A percentile compares a stretch with the other conserved stretches of the same genome.
Conservation (phyloP, 2,329 filamentous ascomycete genomes). For the Venturia pyrina region DNA sequence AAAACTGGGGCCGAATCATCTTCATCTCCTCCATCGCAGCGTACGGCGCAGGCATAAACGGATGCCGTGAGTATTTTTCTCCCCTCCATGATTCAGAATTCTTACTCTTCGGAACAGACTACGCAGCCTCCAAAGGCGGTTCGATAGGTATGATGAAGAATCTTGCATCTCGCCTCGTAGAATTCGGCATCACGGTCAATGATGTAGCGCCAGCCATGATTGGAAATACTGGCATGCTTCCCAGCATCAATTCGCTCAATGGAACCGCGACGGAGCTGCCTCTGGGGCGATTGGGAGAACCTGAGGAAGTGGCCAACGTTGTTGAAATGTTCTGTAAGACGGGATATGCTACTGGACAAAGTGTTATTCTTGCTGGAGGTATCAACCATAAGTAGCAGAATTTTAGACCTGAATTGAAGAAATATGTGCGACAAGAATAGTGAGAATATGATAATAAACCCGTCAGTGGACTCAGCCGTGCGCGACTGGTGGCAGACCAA, state of each 20-base stretch:
- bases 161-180: constrained; percentile 48
- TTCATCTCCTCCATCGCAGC: constrained; percentile 56
- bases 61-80: constrained; percentile 34
- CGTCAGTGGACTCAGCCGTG: too few species aligned
- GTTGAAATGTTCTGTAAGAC: constrained; percentile 20
- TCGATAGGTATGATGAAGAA: constrained; percentile 57
- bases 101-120: constrained; percentile 24
- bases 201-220: constrained; percentile 62
- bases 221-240: constrained; percentile 32
- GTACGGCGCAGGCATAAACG: constrained; percentile 54
- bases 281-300: constrained; percentile 18
- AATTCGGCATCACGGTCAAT: constrained; percentile 54
- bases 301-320: constrained; percentile 20
- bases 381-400: constrained; percentile 18
- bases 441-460: too few species aligned
- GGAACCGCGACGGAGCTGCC: constrained; percentile 18
- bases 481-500: too few species aligned
- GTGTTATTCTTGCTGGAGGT: constrained; percentile 20
- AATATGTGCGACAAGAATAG: too few species aligned
- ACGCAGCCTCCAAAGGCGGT: constrained; percentile 53
- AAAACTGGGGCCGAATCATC: constrained; percentile 54
- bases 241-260: constrained; percentile 14
- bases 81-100: constrained; percentile 17
- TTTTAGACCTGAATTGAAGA: too few species aligned
- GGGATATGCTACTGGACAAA: constrained; percentile 21